Evolutionary conservation across 2,329 filamentous ascomycete genomes (phyloP), one percentile per base, ranked within the genome.

Genomic region (Aspergillus felis): DNA sequence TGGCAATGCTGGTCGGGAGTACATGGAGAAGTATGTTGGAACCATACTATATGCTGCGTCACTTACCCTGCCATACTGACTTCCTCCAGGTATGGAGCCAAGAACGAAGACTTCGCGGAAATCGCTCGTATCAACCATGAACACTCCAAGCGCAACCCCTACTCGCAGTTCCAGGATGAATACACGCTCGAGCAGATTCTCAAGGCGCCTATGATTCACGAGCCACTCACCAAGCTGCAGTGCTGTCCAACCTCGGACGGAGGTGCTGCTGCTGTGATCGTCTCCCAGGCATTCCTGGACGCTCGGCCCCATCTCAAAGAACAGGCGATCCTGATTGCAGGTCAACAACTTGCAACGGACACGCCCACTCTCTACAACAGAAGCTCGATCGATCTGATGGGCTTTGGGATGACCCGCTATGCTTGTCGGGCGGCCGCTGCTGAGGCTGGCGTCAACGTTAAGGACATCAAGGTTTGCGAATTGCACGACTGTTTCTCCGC

Each of bases 161-260:
- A 99, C 82, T 93, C 91, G n/a, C 93, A 97, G 76, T 97, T 99
- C 82, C 89, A 88, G 69, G 86, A 95, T 69, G 90, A 93, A 72
- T 97, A 97, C 80, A 90, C 89, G 0, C 85, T 88, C 44, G 90
- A 96, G 32, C 87, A 97, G 76, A 82, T 97, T 72, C 76, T 91
- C 71, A 80, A 87, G 41, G 79, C 90, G 0, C 81, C 90, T 58
- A 89, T 86, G 82, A 90, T 97, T 75, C 87, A 91, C 77, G 85
- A 86, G 63, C 93, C 93, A 17, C 83, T 97, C 56, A 97, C 94
- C 57, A 97, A 97, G 78, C 87, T 97, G n/a, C 94, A 97, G 79
- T 97, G 93, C 83, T 97, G 93, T 77, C 93, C 94, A 1, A 97
- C 93, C 1, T 96, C 91, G 0, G 94, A 97, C 74, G 93, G 93